Conservation (phyloP, 805 yeast species). For the Starmera caribaea region DNA sequence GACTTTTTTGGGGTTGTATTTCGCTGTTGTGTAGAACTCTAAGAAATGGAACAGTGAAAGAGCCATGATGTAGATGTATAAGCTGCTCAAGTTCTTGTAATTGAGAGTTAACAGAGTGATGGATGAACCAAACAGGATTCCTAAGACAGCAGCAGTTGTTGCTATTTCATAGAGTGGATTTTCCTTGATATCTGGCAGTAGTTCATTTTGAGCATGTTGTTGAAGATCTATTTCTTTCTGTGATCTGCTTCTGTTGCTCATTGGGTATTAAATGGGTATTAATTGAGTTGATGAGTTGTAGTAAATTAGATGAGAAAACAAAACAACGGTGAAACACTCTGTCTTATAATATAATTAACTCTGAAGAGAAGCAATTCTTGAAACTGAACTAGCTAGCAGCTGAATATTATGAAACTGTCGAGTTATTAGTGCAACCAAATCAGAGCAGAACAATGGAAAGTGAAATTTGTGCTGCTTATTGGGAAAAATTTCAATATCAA, state of each 20-base stretch:
- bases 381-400: no score
- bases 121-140: slow-evolving; percentile 28
- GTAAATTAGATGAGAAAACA: no score
- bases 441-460: background rate
- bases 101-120: slow-evolving; percentile 22
- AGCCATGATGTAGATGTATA: slow-evolving; percentile 39
- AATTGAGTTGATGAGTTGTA: no score
- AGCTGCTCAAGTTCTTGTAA: slow-evolving; percentile 20
- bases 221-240: no score
- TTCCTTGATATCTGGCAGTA: slow-evolving; percentile 22
- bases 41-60: slow-evolving; percentile 64
- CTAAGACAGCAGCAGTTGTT: slow-evolving; percentile 34
- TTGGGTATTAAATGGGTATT: no score
- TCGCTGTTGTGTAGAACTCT: slow-evolving; percentile 76
- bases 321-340: no score
- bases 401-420: no score
- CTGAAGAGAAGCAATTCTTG: no score
- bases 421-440: background rate
- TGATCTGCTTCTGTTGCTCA: no score
- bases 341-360: no score
- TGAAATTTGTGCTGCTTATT: no score
- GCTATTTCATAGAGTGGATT: slow-evolving; percentile 36
- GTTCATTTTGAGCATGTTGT: background rate
- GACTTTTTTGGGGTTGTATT: slow-evolving; percentile 56
- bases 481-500: no score